Base-by-base conservation (phyloP, 2,329 filamentous ascomycete genomes). In the Pyrenochaeta sp. region DNA sequence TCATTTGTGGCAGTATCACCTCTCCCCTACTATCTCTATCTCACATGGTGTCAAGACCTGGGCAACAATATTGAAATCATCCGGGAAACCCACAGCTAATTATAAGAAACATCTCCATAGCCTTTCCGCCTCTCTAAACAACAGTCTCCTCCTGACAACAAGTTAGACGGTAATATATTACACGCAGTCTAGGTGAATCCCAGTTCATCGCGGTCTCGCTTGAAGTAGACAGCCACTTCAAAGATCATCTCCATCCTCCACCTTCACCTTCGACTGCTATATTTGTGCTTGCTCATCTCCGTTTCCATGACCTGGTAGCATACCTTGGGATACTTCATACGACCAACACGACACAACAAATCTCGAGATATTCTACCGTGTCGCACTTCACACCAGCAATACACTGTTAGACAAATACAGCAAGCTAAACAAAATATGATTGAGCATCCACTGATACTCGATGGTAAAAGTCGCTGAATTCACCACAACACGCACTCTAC, bases 381-480 rank as follows among this genome's bases (percentile, higher is more conserved):
- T 35, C 21, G 27, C 33, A 39, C 45, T 56, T 54, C 47, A 49
- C 7, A 15, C 6, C 21, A 15, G 5, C 18, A 10, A 49, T n/a
- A 30, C 20, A 29, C n/a, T n/a, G n/a, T n/a, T n/a, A n/a, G n/a
- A n/a, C n/a, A n/a, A 14, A 21, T 11, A 35, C 39, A 40, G 21
- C 21, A 31, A 7, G 17, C 39, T n/a, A 9, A 30, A 17, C 17
- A 23, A 11, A 39, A 44, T 14, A 68, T 68, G 66, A 27, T 44
- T 10, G 52, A 63, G 18, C n/a, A 49, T 1, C 31, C 17, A 3
- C 42, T 68, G 49, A 57, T 49, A 14, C 49, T 66, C 42, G 54
- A 61, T 15, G 42, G 65, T 63, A 60, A 46, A 50, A 49, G 43
- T 32, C 7, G 6, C n/a, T 17, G 15, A 33, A 11, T 1, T 23